Percentiles rank a stretch among this genome's conserved stretches.
Evolutionary conservation across 2,329 filamentous ascomycete genomes (phyloP).

Genomic region (Beauveria bassiana): DNA sequence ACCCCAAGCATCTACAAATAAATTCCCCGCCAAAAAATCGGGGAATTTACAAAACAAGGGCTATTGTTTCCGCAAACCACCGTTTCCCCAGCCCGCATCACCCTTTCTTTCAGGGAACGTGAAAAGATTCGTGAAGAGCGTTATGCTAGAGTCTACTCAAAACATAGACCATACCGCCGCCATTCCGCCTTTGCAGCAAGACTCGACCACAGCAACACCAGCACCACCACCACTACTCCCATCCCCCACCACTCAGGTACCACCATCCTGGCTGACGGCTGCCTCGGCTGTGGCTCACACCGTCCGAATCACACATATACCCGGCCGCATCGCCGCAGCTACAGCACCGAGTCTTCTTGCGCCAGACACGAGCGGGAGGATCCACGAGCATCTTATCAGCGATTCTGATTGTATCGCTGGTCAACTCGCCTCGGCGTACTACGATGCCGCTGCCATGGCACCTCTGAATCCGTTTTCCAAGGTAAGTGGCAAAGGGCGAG

Average conservation of each 20-base stretch:
- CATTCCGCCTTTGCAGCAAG: not conserved
- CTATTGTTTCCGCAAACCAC: not conserved
- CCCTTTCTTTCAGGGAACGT: no score
- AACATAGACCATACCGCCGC: not conserved
- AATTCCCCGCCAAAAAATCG: not conserved
- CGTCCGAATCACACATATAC: slow-evolving; percentile 3
- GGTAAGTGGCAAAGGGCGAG: slow-evolving; percentile 31
- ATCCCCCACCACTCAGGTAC: not conserved
- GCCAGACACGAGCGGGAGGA: not conserved
- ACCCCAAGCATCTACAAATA: not conserved
- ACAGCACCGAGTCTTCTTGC: not conserved
- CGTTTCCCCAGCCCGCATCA: not conserved
- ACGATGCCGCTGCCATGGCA: slow-evolving; percentile 51
- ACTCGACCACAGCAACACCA: not conserved
- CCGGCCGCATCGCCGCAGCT: not conserved
- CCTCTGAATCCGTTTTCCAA: slow-evolving; percentile 45
- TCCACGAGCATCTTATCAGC: not conserved
- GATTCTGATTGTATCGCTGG: not conserved
- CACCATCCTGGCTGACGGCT: slow-evolving; percentile 3
- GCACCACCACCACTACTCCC: no score
- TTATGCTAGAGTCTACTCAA: slow-evolving; percentile 3
- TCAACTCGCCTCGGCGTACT: slow-evolving; percentile 39
- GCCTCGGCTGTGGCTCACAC: slow-evolving; percentile 10
- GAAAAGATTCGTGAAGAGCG: not conserved
- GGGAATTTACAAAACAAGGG: no score